These are phyloP conservation scores for Candida dubliniensis DNA, from an alignment of 1,139 yeast genomes.

Conservation along the genomic window DNA sequence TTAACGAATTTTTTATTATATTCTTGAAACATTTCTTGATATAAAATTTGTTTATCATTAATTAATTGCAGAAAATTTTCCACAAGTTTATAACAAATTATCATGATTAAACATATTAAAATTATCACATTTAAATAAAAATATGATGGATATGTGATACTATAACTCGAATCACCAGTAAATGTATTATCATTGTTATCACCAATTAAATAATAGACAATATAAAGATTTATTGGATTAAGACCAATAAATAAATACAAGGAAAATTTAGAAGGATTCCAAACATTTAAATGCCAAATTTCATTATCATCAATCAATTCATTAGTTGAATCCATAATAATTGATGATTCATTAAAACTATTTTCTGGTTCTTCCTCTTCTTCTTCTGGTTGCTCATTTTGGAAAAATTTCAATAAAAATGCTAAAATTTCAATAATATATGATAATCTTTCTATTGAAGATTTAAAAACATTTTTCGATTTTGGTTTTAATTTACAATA, in stretches of 20 bases:
- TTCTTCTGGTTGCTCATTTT: constrained; percentile 10
- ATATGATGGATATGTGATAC: constrained; percentile 13
- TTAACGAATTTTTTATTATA: constrained; percentile 65
- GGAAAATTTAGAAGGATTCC: constrained; percentile 59
- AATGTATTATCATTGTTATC: constrained; percentile 12
- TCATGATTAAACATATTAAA: constrained; percentile 37
- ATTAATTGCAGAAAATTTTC: constrained; percentile 47
- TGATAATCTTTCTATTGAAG: constrained; percentile 11
- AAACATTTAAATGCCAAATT: constrained; percentile 55
- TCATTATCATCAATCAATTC: constrained; percentile 26
- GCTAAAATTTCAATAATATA: constrained; percentile 9
- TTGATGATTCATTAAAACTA: neutral
- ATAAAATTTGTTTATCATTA: constrained; percentile 60
- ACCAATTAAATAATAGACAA: constrained; percentile 33
- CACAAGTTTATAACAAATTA: constrained; percentile 38
- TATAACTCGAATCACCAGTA: too few relatives aligned
- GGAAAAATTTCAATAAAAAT: constrained; percentile 11
- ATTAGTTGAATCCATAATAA: constrained; percentile 5
- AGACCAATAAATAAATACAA: constrained; percentile 50
- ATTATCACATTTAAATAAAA: constrained; percentile 38
- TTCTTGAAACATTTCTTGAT: constrained; percentile 63
- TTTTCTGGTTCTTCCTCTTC: constrained; percentile 8
- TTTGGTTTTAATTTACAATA: constrained; percentile 34
- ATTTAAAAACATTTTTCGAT: constrained; percentile 34
- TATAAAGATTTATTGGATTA: constrained; percentile 53